Base-by-base conservation (phyloP, 352 stramenopile species). In the Globisporangium mamillatum region DNA sequence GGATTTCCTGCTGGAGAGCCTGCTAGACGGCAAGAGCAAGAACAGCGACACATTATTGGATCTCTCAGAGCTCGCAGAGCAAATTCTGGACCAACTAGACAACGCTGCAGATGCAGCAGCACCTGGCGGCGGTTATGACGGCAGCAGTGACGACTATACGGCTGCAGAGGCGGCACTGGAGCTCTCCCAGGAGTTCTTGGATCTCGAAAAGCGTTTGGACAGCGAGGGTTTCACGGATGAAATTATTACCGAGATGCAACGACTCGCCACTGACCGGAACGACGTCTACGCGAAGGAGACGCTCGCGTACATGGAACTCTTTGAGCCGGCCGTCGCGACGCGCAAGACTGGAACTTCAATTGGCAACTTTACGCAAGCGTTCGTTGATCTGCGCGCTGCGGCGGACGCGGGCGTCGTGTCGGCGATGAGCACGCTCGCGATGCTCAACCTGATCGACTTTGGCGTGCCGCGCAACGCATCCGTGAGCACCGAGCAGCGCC, bases 381-480 rank as follows among this genome's bases (percentile, higher is more conserved):
- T 91, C 29, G 58, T 67, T 25, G 75, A 86, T 38, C 67, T 92
- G 0, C 70, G 77, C 2, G 59, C 75, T 22, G 82, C 80, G 36
- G 77, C 76, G 1, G 75, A 89, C 5, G 71, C 75, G 25, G 81
- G 80, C 1, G 72, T 88, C 18, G 63, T 74, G 10, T 72, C 79
- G 0, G 81, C 80, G 9, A 71, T 73, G 34, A 76, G 75, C 44
- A 61, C 86, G 2, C 63, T 90, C 12, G 79, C 80, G 25, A 78
- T 92, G 72, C 72, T 92, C 12, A 75, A 84, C 55, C 65, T 90
- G 3, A 73, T 90, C n/a, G 79, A 85, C 55, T 74, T 88, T 70
- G 75, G 74, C 16, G 20, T 62, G 5, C 67, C 67, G 12, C 72
- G 71, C 16, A 72, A 75, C 24, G 62, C 50, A 4, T 69, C 63